A percentile compares a stretch with the other conserved stretches of the same genome.
Conservation (phyloP, 2,329 filamentous ascomycete species). For the Simplicillium sp. region DNA sequence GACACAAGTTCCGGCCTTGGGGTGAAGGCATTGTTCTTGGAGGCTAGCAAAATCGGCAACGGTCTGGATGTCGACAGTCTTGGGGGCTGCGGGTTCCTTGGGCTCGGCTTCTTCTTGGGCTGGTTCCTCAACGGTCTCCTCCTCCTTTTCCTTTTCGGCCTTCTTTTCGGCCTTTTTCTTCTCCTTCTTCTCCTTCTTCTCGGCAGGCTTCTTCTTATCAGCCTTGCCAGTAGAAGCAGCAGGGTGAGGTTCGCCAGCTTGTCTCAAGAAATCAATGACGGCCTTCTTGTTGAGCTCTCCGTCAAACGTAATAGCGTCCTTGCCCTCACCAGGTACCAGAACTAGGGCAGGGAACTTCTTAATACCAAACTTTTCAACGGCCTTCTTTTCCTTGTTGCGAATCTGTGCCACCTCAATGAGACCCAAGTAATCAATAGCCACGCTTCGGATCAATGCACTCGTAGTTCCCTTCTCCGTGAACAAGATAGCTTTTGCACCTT, state of each 20-base stretch:
- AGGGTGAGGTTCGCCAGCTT: conserved; percentile 69
- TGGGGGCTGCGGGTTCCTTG: conserved; percentile 14
- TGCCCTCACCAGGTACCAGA: conserved; percentile 62
- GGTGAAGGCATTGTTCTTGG: conserved; percentile 60
- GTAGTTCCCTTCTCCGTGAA: conserved; percentile 92
- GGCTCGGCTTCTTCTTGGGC: conserved; percentile 26
- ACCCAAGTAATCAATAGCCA: conserved; percentile 86
- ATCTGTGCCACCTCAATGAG: conserved; percentile 74
- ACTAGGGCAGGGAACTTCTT: conserved; percentile 71
- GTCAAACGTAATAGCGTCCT: conserved; percentile 62
- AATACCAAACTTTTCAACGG: conserved; percentile 66
- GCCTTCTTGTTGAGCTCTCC: conserved; percentile 79
- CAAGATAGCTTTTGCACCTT: conserved; percentile 73
- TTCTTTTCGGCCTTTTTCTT: conserved; percentile 9
- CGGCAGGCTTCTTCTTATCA: conserved; percentile 28
- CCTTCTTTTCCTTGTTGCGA: conserved; percentile 65
- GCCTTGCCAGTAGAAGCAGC: conserved; percentile 45
- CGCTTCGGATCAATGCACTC: conserved; percentile 68
- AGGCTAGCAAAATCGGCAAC: conserved; percentile 57
- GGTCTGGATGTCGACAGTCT: conserved; percentile 54
- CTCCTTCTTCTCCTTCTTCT: conserved; percentile 24
- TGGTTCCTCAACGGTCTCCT: conserved; percentile 27
- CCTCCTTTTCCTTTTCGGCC: conserved; percentile 29
- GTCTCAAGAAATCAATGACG: conserved; percentile 74
- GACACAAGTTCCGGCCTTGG: conserved; percentile 74